Conservation (phyloP, 2,329 filamentous ascomycete species). For the Pseudogymnoascus sp. region DNA sequence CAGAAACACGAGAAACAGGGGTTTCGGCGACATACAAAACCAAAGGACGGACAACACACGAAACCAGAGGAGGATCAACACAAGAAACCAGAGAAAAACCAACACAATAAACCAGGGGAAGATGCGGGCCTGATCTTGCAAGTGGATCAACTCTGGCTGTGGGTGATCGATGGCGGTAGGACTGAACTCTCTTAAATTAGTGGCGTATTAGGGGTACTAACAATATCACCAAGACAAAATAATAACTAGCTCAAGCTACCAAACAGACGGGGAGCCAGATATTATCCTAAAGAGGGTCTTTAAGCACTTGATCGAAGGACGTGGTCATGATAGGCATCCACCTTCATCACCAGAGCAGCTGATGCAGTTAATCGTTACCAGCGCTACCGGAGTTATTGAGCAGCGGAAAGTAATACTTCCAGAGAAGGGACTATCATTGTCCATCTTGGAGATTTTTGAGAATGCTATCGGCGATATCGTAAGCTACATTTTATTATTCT, state of each 20-base stretch:
- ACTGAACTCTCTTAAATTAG: neutral
- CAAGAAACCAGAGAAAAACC: neutral
- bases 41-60: neutral
- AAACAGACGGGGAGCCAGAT: neutral
- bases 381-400: neutral
- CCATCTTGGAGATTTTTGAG: neutral
- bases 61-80: neutral
- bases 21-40: neutral
- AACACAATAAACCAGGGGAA: neutral
- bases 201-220: neutral
- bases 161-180: neutral
- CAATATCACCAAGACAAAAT: neutral
- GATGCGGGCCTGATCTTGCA: neutral
- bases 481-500: neutral
- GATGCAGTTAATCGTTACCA: neutral
- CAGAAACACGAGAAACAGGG: neutral
- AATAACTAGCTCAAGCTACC: conserved; percentile 6
- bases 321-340: neutral
- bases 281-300: neutral
- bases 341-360: neutral
- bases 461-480: neutral
- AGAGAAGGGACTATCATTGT: neutral
- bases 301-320: neutral
- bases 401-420: neutral
- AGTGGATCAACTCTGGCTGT: neutral